Conservation (phyloP, 495 filamentous ascomycete species). For the Cetradonia linearis region DNA sequence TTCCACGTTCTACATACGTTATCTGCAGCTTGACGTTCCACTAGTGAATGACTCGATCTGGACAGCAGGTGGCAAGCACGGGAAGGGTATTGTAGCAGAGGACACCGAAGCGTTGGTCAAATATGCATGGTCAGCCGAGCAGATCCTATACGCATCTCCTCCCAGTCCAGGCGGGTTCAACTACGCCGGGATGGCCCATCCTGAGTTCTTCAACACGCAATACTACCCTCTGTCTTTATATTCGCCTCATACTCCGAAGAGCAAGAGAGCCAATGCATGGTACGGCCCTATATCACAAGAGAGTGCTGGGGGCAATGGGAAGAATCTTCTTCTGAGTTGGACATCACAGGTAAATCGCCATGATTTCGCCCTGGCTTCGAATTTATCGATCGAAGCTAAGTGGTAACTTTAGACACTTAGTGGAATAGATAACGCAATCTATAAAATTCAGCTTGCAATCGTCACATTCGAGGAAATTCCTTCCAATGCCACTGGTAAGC, state of each 20-base stretch:
- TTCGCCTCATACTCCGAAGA: slow-evolving; percentile 8
- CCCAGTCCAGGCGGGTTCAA: slow-evolving; percentile 27
- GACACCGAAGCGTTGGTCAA: slow-evolving; percentile 27
- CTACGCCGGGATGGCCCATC: slow-evolving; percentile 27
- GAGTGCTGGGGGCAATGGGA: slow-evolving; percentile 20
- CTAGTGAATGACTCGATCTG: slow-evolving; percentile 18
- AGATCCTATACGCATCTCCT: slow-evolving; percentile 25
- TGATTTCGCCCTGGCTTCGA: not conserved
- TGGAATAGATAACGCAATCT: slow-evolving; percentile 16
- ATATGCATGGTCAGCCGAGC: slow-evolving; percentile 27
- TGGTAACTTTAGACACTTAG: slow-evolving; percentile 12
- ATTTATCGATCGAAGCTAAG: slow-evolving; percentile 2
- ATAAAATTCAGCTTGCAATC: slow-evolving; percentile 19
- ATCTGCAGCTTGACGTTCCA: slow-evolving; percentile 24
- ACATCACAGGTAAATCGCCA: slow-evolving; percentile 21
- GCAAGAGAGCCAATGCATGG: slow-evolving; percentile 20
- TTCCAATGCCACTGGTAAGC: not conserved
- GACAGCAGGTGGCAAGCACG: slow-evolving; percentile 21
- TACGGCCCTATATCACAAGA: slow-evolving; percentile 20
- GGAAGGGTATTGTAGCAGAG: slow-evolving; percentile 25
- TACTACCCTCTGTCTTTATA: slow-evolving; percentile 26
- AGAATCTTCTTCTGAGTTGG: slow-evolving; percentile 25
- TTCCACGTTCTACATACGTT: slow-evolving; percentile 28
- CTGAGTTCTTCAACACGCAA: slow-evolving; percentile 26
- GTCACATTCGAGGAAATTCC: slow-evolving; percentile 21